Conservation (phyloP, 2,329 filamentous ascomycete genomes). For the Pestalotiopsis sp. region DNA sequence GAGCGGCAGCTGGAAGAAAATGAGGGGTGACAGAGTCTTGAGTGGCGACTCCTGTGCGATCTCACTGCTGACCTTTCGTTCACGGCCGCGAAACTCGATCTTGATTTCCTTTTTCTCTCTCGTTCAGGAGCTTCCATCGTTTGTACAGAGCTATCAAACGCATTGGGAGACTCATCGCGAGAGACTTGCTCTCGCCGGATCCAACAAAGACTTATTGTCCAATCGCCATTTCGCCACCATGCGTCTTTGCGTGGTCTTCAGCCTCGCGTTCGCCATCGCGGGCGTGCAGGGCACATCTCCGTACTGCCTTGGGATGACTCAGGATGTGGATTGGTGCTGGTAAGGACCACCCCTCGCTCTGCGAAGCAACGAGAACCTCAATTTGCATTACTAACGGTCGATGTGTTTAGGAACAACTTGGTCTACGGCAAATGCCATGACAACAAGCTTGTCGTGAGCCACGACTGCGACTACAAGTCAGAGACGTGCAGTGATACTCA, state of each 20-base stretch:
- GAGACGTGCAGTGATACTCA: not conserved
- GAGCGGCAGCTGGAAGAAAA: too few relatives aligned
- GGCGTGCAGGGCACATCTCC: not conserved
- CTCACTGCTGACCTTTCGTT: too few relatives aligned
- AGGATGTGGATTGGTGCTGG: constrained; percentile 5
- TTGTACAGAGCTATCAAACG: too few relatives aligned
- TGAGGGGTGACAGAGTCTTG: too few relatives aligned
- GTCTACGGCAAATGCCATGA: not conserved
- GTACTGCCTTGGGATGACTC: not conserved
- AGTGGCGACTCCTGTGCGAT: too few relatives aligned
- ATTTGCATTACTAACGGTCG: not conserved
- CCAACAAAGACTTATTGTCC: too few relatives aligned
- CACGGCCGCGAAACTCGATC: too few relatives aligned
- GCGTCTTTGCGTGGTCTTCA: not conserved
- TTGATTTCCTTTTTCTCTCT: too few relatives aligned
- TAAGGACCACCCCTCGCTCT: not conserved
- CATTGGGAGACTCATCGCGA: too few relatives aligned
- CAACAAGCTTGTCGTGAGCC: not conserved
- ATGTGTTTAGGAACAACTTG: not conserved
- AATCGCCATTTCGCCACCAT: not conserved
- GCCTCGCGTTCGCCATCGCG: not conserved
- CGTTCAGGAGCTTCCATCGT: too few relatives aligned
- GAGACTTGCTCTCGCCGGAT: too few relatives aligned
- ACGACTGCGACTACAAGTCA: constrained; percentile 1
- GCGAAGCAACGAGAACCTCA: not conserved